Conservation (phyloP, 805 yeast genomes). For the Lipomyces oligophaga region DNA sequence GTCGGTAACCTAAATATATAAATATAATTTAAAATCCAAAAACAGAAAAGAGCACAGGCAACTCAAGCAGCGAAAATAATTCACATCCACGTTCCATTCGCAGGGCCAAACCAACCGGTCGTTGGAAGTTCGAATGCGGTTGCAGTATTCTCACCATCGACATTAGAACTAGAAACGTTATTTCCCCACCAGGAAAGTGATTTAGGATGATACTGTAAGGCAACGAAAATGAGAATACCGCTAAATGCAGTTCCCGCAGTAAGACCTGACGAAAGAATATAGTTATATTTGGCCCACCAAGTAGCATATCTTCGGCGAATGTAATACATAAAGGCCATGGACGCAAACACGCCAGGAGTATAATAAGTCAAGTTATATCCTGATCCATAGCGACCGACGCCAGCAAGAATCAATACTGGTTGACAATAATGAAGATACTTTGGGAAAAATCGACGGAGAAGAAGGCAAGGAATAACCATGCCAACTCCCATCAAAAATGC, state of each 20-base stretch:
- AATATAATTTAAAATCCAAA: no score
- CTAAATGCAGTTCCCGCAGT: slow-evolving; percentile 67
- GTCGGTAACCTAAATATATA: no score
- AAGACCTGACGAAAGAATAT: slow-evolving; percentile 59
- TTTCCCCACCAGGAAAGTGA: slow-evolving; percentile 59
- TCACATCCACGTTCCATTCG: no score
- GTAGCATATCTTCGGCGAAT: slow-evolving; percentile 51
- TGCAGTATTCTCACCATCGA: slow-evolving; percentile 3
- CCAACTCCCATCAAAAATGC: slow-evolving; percentile 27
- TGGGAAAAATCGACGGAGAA: slow-evolving; percentile 1
- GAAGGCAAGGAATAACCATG: slow-evolving; percentile 14
- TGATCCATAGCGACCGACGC: slow-evolving; percentile 10
- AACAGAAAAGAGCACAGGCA: no score
- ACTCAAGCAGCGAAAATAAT: no score
- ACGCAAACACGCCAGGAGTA: slow-evolving; percentile 63
- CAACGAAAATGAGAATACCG: slow-evolving; percentile 53
- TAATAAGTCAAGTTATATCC: slow-evolving; percentile 70
- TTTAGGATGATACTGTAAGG: slow-evolving; percentile 38
- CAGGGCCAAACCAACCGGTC: no score
- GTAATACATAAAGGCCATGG: slow-evolving; percentile 54
- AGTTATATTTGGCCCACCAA: slow-evolving; percentile 78
- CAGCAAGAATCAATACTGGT: slow-evolving; percentile 59
- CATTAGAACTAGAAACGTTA: slow-evolving; percentile 13
- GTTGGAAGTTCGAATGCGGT: no score
- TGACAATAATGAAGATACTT: slow-evolving; percentile 45